Evolutionary conservation across 2,329 filamentous ascomycete genomes (phyloP).

Genomic region (Claviceps sp.): DNA sequence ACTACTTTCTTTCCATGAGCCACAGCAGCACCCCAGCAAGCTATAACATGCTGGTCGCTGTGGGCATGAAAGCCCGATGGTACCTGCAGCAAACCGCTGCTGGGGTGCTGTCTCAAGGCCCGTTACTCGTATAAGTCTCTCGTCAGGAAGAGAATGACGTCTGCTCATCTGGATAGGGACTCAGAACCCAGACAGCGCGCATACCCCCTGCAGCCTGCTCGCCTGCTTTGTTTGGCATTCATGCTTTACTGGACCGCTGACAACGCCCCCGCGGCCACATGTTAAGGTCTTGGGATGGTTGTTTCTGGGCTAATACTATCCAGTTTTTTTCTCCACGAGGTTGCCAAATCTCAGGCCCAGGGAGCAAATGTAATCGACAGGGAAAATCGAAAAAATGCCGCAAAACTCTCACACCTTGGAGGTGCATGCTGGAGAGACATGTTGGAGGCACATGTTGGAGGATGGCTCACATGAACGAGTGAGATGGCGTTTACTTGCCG

Average conservation of each 20-base stretch:
- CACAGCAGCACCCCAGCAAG: neutral
- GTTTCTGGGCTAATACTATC: neutral
- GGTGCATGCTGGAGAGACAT: too few species aligned
- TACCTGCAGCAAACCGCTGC: slow-evolving; percentile 1
- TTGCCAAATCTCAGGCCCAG: neutral
- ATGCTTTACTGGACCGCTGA: neutral
- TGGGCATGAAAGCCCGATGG: neutral
- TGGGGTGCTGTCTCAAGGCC: neutral
- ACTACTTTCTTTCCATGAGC: neutral
- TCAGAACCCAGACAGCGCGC: neutral
- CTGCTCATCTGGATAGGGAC: neutral
- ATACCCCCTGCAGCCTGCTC: slow-evolving; percentile 1
- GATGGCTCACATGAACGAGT: neutral
- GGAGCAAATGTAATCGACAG: neutral
- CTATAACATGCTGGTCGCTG: neutral
- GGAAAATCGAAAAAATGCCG: neutral
- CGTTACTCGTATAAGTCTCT: neutral
- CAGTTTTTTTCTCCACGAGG: neutral
- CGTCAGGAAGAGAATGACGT: neutral
- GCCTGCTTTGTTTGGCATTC: neutral
- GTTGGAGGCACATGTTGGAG: neutral
- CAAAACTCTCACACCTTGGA: neutral
- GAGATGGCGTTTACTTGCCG: neutral
- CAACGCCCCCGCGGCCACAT: neutral
- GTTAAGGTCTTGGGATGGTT: neutral